Evolutionary conservation across 2,329 filamentous ascomycete genomes (phyloP), one percentile per base, ranked within the genome.

Genomic region (Rhynchosporium graminicola): DNA sequence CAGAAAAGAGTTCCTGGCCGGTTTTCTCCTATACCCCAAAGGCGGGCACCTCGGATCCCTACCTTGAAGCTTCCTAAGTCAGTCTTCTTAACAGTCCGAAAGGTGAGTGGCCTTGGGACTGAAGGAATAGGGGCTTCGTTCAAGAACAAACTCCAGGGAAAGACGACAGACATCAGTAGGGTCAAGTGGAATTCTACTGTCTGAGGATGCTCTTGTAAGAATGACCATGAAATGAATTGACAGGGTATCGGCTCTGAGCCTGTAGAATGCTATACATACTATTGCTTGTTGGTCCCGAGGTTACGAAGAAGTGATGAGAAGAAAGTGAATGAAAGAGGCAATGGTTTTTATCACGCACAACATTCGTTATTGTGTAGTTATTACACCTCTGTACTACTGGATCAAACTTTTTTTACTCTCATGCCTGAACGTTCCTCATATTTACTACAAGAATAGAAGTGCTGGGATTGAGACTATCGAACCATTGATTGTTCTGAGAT

Each of bases 1-100:
- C 36, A 56, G 61, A 50, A 26, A 29, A 43, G 43, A 57, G 33
- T 33, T 12, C 46, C 57, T 51, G 52, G 46, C 9, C 51, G 43
- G 38, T 52, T 47, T 33, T 61, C 50, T 46, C 60, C 63, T 42
- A 20, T 47, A 28, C 61, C 64, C 40, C 51, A 58, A 20, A 46
- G n/a, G 38, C 51, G 51, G 31, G 43, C 63, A 40, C 63, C 65
- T 36, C 64, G 63, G 3, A 64, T 66, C 31, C 65, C 67, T 31
- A 61, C 67, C 12, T 46, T 70, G 26, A 63, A 47, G 48, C 38
- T 69, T n/a, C 68, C 68, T 9, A 65, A 67, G 47, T 52, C 66
- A n/a, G 65, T 62, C 2, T 62, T 70, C 33, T 52, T 63, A 31
- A 67, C 61, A 10, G 58, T 70, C 28, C 64, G 65, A 6, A 65